A percentile compares a stretch with the other conserved stretches of the same genome.
Conservation (phyloP, 805 yeast genomes). For the Ogataea methylovora region DNA sequence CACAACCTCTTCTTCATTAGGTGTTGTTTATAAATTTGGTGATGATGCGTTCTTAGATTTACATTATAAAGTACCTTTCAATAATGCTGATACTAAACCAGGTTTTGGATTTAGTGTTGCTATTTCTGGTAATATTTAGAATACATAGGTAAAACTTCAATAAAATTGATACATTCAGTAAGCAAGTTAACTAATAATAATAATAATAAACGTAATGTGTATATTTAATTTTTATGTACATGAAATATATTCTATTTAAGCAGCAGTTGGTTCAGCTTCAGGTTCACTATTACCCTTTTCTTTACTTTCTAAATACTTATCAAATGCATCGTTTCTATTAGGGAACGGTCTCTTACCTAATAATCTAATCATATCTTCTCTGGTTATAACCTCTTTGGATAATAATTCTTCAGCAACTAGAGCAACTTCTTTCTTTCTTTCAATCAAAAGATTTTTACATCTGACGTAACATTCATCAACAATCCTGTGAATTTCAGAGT, state of each 20-base stretch:
- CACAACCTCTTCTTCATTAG: slow-evolving; percentile 47
- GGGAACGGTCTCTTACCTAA: slow-evolving; percentile 75
- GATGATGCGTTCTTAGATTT: slow-evolving; percentile 57
- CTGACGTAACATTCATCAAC: slow-evolving; percentile 57
- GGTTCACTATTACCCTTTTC: slow-evolving; percentile 4
- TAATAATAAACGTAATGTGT: too few species aligned
- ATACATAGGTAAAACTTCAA: too few species aligned
- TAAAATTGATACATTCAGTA: too few species aligned
- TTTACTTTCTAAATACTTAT: slow-evolving; percentile 59
- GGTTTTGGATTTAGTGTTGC: slow-evolving; percentile 37
- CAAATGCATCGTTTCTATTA: slow-evolving; percentile 81
- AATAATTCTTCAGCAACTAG: slow-evolving; percentile 69
- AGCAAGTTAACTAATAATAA: too few species aligned
- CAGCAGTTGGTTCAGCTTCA: too few species aligned
- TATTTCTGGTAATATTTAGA: slow-evolving; percentile 12
- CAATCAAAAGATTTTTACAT: too few species aligned
- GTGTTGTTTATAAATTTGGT: slow-evolving; percentile 50
- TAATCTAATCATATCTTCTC: slow-evolving; percentile 72
- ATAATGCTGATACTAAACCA: slow-evolving; percentile 45
- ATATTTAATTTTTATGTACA: too few species aligned
- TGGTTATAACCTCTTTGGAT: slow-evolving; percentile 68
- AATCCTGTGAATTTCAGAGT: slow-evolving; percentile 58
- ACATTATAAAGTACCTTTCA: slow-evolving; percentile 54
- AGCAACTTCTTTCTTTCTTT: slow-evolving; percentile 53
- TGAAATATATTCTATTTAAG: too few species aligned